Conservation (phyloP, 106 monocot species). For the Agapanthus africanus region DNA sequence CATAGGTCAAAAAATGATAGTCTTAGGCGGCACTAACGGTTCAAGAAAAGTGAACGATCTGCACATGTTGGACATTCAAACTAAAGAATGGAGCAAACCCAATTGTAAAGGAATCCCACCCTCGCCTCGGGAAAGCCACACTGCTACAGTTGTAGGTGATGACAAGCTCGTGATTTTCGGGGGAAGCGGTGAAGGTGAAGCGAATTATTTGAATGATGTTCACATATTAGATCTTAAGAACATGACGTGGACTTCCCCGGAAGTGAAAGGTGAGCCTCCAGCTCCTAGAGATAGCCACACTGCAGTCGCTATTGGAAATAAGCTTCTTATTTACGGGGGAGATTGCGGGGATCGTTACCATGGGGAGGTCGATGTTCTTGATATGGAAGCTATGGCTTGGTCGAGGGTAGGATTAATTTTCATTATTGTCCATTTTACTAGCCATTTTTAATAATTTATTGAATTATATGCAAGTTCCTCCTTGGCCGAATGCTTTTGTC, state of each 20-base stretch:
- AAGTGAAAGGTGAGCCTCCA: constrained; percentile 55
- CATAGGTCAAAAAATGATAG: constrained; percentile 57
- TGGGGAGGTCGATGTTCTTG: constrained; percentile 84
- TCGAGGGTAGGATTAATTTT: too few species aligned
- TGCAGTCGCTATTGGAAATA: constrained; percentile 61
- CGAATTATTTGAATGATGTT: constrained; percentile 86
- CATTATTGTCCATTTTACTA: too few species aligned
- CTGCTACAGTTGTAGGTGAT: constrained; percentile 45
- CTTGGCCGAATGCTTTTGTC: too few species aligned
- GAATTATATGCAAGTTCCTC: too few species aligned
- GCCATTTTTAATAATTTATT: too few species aligned
- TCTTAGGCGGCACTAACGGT: constrained; percentile 82
- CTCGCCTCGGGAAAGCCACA: constrained; percentile 77
- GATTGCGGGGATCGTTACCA: constrained; percentile 89
- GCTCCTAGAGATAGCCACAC: constrained; percentile 84
- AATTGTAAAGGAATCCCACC: constrained; percentile 59
- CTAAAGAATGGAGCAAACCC: constrained; percentile 70
- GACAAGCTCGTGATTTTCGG: constrained; percentile 71
- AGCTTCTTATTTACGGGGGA: constrained; percentile 70
- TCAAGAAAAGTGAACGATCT: constrained; percentile 84
- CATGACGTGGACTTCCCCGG: constrained; percentile 76
- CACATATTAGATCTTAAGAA: constrained; percentile 68
- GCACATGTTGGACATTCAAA: constrained; percentile 59
- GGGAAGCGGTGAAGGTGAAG: constrained; percentile 86
- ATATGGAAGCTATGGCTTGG: constrained; percentile 68